Base-by-base conservation (phyloP, 805 yeast genomes). In the Candida hungchunana region DNA sequence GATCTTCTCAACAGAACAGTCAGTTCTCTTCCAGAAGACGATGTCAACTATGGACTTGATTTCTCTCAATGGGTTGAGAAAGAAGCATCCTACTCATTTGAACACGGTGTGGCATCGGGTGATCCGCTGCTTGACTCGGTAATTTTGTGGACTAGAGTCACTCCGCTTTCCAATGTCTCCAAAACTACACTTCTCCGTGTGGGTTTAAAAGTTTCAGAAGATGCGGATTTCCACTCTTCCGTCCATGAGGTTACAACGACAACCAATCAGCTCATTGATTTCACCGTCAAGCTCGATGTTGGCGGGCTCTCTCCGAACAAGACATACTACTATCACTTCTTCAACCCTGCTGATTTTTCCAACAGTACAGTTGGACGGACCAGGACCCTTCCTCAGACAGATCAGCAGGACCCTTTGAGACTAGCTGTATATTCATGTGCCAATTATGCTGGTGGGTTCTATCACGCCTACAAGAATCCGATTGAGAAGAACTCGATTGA, bases 101-200 rank as follows among this genome's bases (percentile, higher is more conserved):
- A 29, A 6, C 56, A 52, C 26, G 56, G 55, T 10, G 41, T 52
- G 4, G 55, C 55, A 7, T 41, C 48, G 14, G 57, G 57, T 13
- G 54, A 52, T 34, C 57, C 57, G 9, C 34, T 46, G 6, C 20
- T 29, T 4, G 32, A 37, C 18, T 37, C 53, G 2, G 32, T 51
- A n/a, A 47, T 52, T 18, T 24, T 51, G 12, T 52, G 57, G 57
- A 52, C 57, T 3, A 35, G 56, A 27, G 20, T 49, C 28, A 42
- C 52, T 4, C 47, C 53, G n/a, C 11, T 15, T n/a, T 21, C 13
- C 7, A 15, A 16, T 13, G 18, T 32, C 14, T 13, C 10, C 14
- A 18, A 25, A 16, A 14, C 26, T 13, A 20, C 32, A 20, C 20
- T 32, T 18, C 9, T 32, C 4, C 34, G 22, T 8, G 17, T 32